Evolutionary conservation across 257 asterid genomes (phyloP), one percentile per base, ranked within the genome.

Genomic region (Penstemon eatonii): DNA sequence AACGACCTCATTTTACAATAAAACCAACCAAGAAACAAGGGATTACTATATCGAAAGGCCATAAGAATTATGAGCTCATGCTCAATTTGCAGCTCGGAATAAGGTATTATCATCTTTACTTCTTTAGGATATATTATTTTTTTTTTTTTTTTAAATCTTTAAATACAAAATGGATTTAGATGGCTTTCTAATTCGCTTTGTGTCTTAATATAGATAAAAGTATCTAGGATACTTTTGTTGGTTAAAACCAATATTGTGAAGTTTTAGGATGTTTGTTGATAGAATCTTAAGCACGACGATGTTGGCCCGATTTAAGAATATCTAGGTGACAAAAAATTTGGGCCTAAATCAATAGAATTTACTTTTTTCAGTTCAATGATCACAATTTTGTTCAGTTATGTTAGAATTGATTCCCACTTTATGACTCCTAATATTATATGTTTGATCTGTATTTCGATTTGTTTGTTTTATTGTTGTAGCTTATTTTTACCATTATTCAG

Each of bases 41-140:
- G 61, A 65, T 66, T 25, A 78, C 89, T 0, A 93, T 93, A 56
- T 78, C 90, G 0, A 90, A 85, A 82, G 99, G 91, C n/a, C 99
- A 93, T 56, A 88, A 82, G 67, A 85, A 86, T 66, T 93, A 88
- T 72, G 97, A 93, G 13, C 95, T 93, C 62, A 88, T 90, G 97
- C 91, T 93, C 42, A 90, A 90, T 78, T 80, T 93, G 85, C 96
- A 90, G 87, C 96, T 93, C 5, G 63, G 64, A 56, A 15, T 61
- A 13, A 80, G 76, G 59, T 71, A 57, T 33, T 4, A 57, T 56
- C 42, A 4, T 36, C 18, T 59, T 50, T 40, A 8, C 42, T 3
- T 36, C 18, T 59, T 50, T 40, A 8, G 40, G 49, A 75, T 74
- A 33, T 49, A 40, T 69, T 64, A 3, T 53, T 11, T 5, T 5